Percentiles rank a stretch among this genome's conserved stretches.
These are phyloP conservation scores for Phytophthora hybrid DNA, from an alignment of 352 stramenopile species.

Conservation along the genomic window DNA sequence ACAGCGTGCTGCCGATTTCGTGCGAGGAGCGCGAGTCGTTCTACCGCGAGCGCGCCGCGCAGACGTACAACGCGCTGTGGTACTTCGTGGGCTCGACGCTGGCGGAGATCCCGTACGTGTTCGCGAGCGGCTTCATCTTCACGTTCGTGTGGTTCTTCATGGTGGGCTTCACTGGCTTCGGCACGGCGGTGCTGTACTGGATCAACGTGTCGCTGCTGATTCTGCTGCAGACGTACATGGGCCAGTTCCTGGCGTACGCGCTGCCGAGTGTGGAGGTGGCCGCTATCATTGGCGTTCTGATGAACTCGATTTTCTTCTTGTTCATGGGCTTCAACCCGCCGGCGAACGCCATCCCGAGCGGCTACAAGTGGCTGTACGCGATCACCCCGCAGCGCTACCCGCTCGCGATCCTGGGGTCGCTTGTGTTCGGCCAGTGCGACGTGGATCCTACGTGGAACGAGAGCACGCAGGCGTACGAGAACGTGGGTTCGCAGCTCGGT, in stretches of 20 bases:
- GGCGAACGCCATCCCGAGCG: constrained; percentile 35
- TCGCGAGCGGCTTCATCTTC: constrained; percentile 34
- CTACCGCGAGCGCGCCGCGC: constrained; percentile 20
- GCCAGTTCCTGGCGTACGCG: constrained; percentile 35
- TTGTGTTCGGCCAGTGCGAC: constrained; percentile 40
- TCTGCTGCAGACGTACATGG: constrained; percentile 41
- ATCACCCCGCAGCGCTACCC: constrained; percentile 46
- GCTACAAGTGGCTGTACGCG: constrained; percentile 39
- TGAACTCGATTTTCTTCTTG: constrained; percentile 35
- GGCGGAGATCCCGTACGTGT: constrained; percentile 31
- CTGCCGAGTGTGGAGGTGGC: constrained; percentile 28
- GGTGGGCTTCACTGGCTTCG: constrained; percentile 44
- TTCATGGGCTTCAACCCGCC: constrained; percentile 46
- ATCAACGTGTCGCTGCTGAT: constrained; percentile 29
- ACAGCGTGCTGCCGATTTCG: constrained; percentile 17
- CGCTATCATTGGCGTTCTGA: constrained; percentile 32
- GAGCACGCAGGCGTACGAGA: constrained; percentile 22
- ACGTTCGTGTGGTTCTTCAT: constrained; percentile 35
- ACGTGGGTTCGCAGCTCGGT: constrained; percentile 29
- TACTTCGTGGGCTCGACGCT: constrained; percentile 24
- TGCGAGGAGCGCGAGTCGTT: constrained; percentile 14
- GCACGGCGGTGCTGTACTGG: constrained; percentile 28
- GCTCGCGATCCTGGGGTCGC: constrained; percentile 21
- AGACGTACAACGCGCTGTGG: constrained; percentile 27
- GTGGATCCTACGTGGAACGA: constrained; percentile 37